Evolutionary conservation across 441 rosid species (phyloP).

Genomic region (Aleurites moluccanus): DNA sequence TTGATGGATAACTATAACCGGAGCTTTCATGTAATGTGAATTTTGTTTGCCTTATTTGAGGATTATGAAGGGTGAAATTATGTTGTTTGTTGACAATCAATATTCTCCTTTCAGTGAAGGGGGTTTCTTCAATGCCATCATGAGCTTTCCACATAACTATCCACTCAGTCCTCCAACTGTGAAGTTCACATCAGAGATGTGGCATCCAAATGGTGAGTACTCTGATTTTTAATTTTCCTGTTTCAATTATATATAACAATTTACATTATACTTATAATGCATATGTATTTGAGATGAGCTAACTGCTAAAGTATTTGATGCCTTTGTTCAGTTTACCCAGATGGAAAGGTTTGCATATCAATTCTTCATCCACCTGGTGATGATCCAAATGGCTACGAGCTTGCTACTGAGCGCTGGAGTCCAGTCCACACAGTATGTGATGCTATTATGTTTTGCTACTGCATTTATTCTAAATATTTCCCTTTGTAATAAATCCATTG

Average conservation of each 20-base stretch:
- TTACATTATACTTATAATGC: not conserved
- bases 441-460: not conserved
- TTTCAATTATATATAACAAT: not conserved
- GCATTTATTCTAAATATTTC: not conserved
- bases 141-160: slow-evolving; percentile 76
- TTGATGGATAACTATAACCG: not conserved
- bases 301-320: slow-evolving; percentile 1
- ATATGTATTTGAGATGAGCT: slow-evolving; percentile 5
- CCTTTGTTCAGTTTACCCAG: slow-evolving; percentile 53
- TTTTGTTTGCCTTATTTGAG: not conserved
- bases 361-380: slow-evolving; percentile 97
- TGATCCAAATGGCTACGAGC: slow-evolving; percentile 92
- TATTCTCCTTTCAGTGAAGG: slow-evolving; percentile 67
- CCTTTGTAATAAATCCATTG: not conserved
- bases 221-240: not conserved
- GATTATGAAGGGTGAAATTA: not conserved
- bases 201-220: slow-evolving; percentile 90
- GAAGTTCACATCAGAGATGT: slow-evolving; percentile 76
- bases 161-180: slow-evolving; percentile 79
- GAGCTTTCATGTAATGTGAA: not conserved
- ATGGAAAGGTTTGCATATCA: slow-evolving; percentile 88
- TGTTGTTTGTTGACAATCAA: not conserved
- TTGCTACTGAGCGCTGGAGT: slow-evolving; percentile 84
- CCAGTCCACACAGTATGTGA: slow-evolving; percentile 80
- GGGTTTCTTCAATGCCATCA: slow-evolving; percentile 84